Base-by-base conservation (phyloP, 148 eudicot genomes). In the Chenopodium berlandieri region DNA sequence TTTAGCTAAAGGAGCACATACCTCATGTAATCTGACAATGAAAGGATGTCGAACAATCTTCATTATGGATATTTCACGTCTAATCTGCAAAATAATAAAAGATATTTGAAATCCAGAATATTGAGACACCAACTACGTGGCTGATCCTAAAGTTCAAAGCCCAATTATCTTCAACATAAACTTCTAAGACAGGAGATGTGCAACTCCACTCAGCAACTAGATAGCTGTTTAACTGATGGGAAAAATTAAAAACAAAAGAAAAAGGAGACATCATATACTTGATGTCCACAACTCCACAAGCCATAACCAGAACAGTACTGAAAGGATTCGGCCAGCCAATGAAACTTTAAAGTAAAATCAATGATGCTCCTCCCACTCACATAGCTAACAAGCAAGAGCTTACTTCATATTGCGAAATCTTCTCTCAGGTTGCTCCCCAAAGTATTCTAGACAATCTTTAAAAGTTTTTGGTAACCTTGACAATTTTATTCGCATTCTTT, bases 21-120 rank as follows among this genome's bases (percentile, higher is more conserved):
- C 44, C 44, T 40, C 44, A 40, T 40, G 44, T 40, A 40, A 40
- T 40, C 92, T 86, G 65, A 97, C 98, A 78, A 97, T 91, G 82
- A 85, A 87, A 56, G 99, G 98, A 90, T 97, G 98, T 70, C 98
- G 88, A 78, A 91, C 98, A 84, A 97, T 91, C 91, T 97, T 97
- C 99, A 97, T 97, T 75, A 94, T 91, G 20, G 99, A 97, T 74
- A 97, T 97, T 84, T 97, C 99, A 83, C 94, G 85, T 82, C 92
- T 97, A 76, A 97, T 97, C 99, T 94, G 93, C 25, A 83, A 80
- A 40, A 86, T 32, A 73, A 79, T 76, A 19, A 40, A 64, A 87
- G 65, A 63, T 23, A 78, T 32, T 73, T 63, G 16, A 77, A 66
- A n/a, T 40, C 22, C 54, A 52, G 20, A 30, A 14, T 5, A 3